phyloP scores from a whole-genome alignment of 2,329 filamentous ascomycete species.

The Dothiorella sarmentorum region DNA sequence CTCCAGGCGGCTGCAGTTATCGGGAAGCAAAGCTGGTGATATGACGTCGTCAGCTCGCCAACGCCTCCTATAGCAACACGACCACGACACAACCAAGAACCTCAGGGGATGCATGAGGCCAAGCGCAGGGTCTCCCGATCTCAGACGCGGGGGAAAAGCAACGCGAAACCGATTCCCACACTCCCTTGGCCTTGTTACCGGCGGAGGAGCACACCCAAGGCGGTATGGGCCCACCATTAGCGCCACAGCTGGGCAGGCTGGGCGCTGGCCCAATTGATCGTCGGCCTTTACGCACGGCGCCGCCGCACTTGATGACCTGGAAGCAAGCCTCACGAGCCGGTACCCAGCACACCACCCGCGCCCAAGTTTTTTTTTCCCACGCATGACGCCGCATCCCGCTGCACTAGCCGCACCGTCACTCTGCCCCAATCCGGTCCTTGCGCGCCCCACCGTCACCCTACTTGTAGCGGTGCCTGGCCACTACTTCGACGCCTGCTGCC shows the following conservation, averaged over 20 bases:
- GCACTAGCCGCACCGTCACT: not conserved
- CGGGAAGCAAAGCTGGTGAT: not conserved
- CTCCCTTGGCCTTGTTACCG: no score
- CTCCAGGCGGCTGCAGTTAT: not conserved
- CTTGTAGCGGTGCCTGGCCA: constrained; percentile 8
- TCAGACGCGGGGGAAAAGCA: not conserved
- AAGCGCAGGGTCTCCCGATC: constrained; percentile 1
- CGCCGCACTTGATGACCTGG: not conserved
- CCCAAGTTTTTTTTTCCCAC: not conserved
- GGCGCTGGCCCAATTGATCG: constrained; percentile 1
- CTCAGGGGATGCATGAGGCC: not conserved
- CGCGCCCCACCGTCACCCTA: not conserved
- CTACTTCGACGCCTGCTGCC: not conserved
- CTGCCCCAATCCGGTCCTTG: not conserved
- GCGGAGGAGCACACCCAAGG: not conserved
- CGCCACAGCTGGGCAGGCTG: not conserved
- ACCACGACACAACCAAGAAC: not conserved
- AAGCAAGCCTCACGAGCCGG: not conserved
- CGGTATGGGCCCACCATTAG: no score
- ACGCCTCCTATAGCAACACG: not conserved
- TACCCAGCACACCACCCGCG: not conserved
- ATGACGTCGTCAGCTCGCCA: constrained; percentile 9
- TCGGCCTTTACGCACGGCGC: not conserved
- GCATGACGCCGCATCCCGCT: constrained; percentile 13
- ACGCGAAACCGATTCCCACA: not conserved